A percentile compares a stretch with the other conserved stretches of the same genome.
Evolutionary conservation across 495 filamentous ascomycete species (phyloP).

Genomic region (Penicillium robsamsonii): DNA sequence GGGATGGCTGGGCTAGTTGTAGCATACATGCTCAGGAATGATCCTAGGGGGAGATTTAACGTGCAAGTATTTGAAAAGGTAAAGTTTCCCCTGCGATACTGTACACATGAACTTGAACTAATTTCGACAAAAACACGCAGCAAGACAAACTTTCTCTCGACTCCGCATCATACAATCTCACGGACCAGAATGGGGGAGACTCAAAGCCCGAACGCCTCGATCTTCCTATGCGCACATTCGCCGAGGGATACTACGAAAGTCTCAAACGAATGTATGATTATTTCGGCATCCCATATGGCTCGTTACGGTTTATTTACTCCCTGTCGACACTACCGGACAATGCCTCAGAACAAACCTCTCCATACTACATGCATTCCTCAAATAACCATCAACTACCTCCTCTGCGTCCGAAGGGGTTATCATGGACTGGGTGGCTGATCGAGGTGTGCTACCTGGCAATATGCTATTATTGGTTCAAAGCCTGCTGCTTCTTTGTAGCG

Average conservation of each 20-base stretch:
- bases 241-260: conserved; percentile 54
- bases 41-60: conserved; percentile 40
- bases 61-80: conserved; percentile 52
- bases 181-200: conserved; percentile 3
- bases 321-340: conserved; percentile 34
- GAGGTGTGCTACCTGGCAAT: conserved; percentile 39
- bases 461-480: conserved; percentile 49
- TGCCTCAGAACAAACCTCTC: conserved; percentile 16
- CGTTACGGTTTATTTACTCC: conserved; percentile 38
- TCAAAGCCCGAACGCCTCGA: conserved; percentile 28
- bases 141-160: conserved; percentile 27
- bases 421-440: conserved; percentile 31
- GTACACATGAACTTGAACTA: not conserved
- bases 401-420: conserved; percentile 20
- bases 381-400: conserved; percentile 49
- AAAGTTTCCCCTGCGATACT: not conserved
- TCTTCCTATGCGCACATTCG: conserved; percentile 58
- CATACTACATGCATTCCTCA: conserved; percentile 28
- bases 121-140: conserved; percentile 2
- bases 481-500: conserved; percentile 45
- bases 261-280: conserved; percentile 54
- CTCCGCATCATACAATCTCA: conserved; percentile 22
- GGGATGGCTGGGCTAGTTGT: conserved; percentile 55
- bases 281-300: conserved; percentile 43
- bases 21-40: conserved; percentile 48